Conservation (phyloP, 257 asterid species). For the Capsicum chinense region DNA sequence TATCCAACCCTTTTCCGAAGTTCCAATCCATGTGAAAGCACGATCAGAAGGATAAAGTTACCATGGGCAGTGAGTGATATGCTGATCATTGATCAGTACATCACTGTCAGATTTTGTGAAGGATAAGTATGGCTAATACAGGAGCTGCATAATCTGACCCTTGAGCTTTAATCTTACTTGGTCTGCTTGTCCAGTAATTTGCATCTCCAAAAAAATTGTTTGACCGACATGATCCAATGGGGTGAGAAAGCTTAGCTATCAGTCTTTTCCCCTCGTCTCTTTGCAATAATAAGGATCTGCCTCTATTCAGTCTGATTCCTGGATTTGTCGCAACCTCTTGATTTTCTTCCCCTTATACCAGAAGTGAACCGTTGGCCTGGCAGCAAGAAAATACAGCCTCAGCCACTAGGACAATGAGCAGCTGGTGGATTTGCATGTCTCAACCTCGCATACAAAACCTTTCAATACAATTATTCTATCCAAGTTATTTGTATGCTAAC, state of each 20-base stretch:
- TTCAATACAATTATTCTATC: not conserved
- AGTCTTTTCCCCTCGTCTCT: not conserved
- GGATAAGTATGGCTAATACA: not conserved
- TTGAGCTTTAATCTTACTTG: not conserved
- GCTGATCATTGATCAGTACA: too few species aligned
- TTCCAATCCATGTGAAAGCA: slow-evolving; percentile 23
- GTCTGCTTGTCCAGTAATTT: slow-evolving; percentile 9
- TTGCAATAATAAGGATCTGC: not conserved
- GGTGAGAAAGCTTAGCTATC: slow-evolving; percentile 12
- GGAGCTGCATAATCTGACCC: not conserved
- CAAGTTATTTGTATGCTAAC: not conserved
- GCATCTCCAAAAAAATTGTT: slow-evolving; percentile 8
- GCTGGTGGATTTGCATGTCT: not conserved
- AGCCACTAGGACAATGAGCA: too few species aligned
- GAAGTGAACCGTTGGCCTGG: too few species aligned
- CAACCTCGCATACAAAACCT: not conserved
- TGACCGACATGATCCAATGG: not conserved
- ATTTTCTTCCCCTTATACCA: not conserved
- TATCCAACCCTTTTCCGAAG: not conserved
- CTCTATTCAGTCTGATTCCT: not conserved
- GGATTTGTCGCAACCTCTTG: not conserved
- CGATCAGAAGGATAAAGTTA: too few species aligned
- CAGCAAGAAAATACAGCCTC: too few species aligned
- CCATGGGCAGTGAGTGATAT: too few species aligned
- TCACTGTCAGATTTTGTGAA: not conserved